Base-by-base conservation (phyloP, 1,284 basidiomycete genomes). In the Malassezia psittaci region DNA sequence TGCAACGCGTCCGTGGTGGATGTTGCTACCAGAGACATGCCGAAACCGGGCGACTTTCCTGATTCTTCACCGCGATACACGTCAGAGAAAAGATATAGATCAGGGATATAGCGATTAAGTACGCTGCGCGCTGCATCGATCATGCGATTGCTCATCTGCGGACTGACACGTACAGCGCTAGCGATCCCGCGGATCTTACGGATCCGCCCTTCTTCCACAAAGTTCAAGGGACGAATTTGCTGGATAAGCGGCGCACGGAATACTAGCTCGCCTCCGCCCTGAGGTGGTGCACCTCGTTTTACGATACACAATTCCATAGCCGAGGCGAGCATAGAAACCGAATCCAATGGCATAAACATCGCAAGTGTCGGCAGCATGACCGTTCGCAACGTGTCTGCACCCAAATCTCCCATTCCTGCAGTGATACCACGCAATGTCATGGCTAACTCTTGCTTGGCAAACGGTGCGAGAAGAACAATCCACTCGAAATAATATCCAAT, bases 51-150 rank as follows among this genome's bases (percentile, higher is more conserved):
- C 0, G 93, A 96, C 52, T 90, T 94, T 75, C 94, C 94, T 61
- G 88, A 89, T 60, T 98, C 94, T 21, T 90, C 88, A 9, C 91
- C 91, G 72, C 94, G 90, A 78, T 96, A 98, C 12, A 96, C 90
- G 67, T 98, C 94, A 1, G 94, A 94, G 74, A 96, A 94, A 29
- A 99, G 82, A 76, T 98, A 96, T 32, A 96, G 88, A 73, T 99
- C 94, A 24, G 93, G 93, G 59, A 98, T 94, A 76, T 88, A 96
- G 4, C 91, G 84, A 71, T 96, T 96, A 36, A 99, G 80, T 21
- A 98, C 81, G 2, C 87, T 87, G 40, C 94, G 83, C 10, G 89
- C 84, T 1, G 90, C 82, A 68, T 96, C 93, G 54, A 98, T 94
- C 84, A 98, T 89, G 44, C 94, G 83, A 76, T 96, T 96, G 2